Conservation (phyloP, 2,329 filamentous ascomycete genomes). For the Ophiostoma sp. region DNA sequence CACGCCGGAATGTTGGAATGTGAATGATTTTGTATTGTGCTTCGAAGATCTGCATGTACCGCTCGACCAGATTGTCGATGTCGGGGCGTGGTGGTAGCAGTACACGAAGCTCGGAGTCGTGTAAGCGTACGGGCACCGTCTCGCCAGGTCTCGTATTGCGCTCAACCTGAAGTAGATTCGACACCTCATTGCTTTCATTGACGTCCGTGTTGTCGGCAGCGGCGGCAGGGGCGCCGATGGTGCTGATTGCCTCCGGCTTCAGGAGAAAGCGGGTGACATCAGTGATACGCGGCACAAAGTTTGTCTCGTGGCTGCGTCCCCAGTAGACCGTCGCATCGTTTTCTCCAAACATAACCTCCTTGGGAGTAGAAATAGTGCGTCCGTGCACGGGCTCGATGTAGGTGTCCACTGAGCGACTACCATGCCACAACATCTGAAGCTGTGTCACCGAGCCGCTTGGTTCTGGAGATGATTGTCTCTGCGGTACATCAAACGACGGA, state of each 20-base stretch:
- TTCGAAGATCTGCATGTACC: conserved; percentile 7
- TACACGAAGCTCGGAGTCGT: conserved; percentile 1
- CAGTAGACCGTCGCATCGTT: conserved; percentile 12
- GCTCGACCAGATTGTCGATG: background rate
- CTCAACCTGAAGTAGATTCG: background rate
- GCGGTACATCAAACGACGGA: background rate
- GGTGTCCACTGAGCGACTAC: conserved; percentile 8
- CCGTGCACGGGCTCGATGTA: conserved; percentile 12
- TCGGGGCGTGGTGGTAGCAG: conserved; percentile 2
- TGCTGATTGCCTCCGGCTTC: conserved; percentile 6
- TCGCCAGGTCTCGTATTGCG: conserved; percentile 7
- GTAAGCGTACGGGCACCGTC: conserved; percentile 1
- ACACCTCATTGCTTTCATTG: background rate
- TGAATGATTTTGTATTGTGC: conserved; percentile 12
- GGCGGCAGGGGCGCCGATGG: background rate
- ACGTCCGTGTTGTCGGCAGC: background rate
- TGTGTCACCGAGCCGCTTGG: background rate
- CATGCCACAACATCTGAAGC: conserved; percentile 12
- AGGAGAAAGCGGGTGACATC: conserved; percentile 2
- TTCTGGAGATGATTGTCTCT: background rate
- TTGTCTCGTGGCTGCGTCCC: conserved; percentile 14
- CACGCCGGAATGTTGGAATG: conserved; percentile 1
- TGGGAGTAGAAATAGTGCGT: conserved; percentile 11
- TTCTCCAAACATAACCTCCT: conserved; percentile 11
- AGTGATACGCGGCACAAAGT: conserved; percentile 11